Evolutionary conservation across 2,329 filamentous ascomycete genomes (phyloP).

Genomic region (Phialemonium atrogriseum): DNA sequence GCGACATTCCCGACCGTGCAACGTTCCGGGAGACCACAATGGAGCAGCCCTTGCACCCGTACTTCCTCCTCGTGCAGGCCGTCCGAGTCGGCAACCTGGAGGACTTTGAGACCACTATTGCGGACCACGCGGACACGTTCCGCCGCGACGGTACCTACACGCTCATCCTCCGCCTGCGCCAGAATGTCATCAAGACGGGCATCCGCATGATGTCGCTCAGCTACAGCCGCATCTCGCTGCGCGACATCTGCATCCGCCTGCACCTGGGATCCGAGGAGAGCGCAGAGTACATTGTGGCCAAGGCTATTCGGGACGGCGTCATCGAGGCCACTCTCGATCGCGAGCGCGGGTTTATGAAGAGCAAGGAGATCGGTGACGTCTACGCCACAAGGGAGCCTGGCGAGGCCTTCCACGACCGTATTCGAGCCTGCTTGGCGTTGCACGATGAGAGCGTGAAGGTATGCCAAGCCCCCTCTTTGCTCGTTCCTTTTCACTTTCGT

Average conservation of each 20-base stretch:
- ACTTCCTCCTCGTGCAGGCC: constrained; percentile 88
- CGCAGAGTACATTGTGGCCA: constrained; percentile 97
- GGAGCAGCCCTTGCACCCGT: constrained; percentile 82
- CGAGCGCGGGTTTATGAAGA: constrained; percentile 96
- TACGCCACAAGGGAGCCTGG: constrained; percentile 94
- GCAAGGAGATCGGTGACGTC: constrained; percentile 90
- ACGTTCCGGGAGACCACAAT: constrained; percentile 86
- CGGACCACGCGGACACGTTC: constrained; percentile 75
- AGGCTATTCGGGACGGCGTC: constrained; percentile 94
- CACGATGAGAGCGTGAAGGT: constrained; percentile 99
- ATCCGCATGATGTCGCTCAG: constrained; percentile 99
- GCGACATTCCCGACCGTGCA: constrained; percentile 91
- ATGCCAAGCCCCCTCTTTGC: constrained; percentile 20
- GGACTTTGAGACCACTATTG: constrained; percentile 83
- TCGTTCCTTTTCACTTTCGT: background rate
- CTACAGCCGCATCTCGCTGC: constrained; percentile 92
- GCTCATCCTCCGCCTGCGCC: constrained; percentile 83
- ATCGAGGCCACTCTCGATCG: constrained; percentile 93
- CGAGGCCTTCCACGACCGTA: constrained; percentile 96
- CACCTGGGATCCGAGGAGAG: constrained; percentile 94
- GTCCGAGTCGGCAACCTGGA: constrained; percentile 95
- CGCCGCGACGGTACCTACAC: constrained; percentile 92
- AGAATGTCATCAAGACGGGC: constrained; percentile 99
- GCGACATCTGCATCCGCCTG: constrained; percentile 93
- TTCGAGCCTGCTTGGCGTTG: constrained; percentile 79